Percentiles rank a stretch among this genome's conserved stretches.
phyloP scores from a whole-genome alignment of 306 rosid genomes.

The Arachis hypogaea region DNA sequence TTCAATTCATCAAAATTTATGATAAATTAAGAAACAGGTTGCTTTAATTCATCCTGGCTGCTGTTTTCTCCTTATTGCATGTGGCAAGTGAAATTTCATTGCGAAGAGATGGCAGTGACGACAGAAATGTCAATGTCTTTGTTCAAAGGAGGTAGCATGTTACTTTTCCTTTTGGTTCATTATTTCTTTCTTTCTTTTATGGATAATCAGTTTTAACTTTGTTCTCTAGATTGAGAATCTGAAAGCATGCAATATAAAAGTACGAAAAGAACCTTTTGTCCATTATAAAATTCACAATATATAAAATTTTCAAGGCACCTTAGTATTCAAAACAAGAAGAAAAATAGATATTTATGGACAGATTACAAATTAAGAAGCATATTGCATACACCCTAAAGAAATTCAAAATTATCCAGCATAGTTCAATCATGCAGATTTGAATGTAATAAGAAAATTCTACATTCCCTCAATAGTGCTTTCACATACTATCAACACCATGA shows the following conservation, averaged over 20 bases:
- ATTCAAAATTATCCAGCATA: background rate
- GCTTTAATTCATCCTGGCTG: constrained; percentile 51
- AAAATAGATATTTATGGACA: too few species aligned
- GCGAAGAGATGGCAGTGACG: too few species aligned
- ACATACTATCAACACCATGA: background rate
- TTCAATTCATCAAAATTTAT: too few species aligned
- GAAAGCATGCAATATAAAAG: background rate
- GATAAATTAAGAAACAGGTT: too few species aligned
- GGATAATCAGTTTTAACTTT: constrained; percentile 18
- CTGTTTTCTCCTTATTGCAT: background rate
- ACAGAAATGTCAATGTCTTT: too few species aligned
- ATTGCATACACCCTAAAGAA: background rate
- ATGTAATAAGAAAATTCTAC: background rate
- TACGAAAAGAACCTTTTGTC: background rate
- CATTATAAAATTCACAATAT: background rate
- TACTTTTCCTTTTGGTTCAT: too few species aligned
- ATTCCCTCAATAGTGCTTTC: background rate
- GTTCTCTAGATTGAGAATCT: background rate
- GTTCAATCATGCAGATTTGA: background rate
- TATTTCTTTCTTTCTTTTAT: too few species aligned
- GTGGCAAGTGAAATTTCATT: too few species aligned
- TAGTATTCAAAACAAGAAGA: background rate
- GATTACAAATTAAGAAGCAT: too few species aligned
- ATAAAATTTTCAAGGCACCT: background rate
- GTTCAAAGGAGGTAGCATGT: too few species aligned